phyloP scores from a whole-genome alignment of 148 eudicot species.

The Chenopodium suecicum region DNA sequence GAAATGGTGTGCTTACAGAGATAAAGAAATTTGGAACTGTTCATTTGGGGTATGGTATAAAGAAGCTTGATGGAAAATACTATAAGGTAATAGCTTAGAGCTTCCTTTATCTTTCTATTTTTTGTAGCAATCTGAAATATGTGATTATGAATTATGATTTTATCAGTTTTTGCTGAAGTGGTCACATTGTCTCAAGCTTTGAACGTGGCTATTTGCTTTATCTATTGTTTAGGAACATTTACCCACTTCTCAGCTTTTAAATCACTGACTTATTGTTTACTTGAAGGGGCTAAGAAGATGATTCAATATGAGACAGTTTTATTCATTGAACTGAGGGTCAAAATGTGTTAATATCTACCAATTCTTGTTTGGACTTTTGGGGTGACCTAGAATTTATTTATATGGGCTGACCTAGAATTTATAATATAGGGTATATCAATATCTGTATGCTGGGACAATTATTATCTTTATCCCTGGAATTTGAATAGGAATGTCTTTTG shows the following conservation, averaged over 20 bases:
- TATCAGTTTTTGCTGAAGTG: too few species aligned
- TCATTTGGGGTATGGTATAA: constrained; percentile 91
- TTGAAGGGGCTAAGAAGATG: background rate
- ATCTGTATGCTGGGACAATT: too few species aligned
- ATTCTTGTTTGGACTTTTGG: background rate
- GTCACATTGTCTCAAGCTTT: too few species aligned
- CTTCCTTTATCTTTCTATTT: background rate
- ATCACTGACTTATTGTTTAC: background rate
- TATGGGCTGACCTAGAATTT: background rate
- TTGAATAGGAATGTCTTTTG: too few species aligned
- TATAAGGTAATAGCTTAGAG: constrained; percentile 49
- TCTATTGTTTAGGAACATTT: too few species aligned
- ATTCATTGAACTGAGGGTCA: background rate
- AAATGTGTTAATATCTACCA: too few species aligned
- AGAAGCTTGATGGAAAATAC: constrained; percentile 86
- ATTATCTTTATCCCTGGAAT: too few species aligned
- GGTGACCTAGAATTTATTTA: background rate
- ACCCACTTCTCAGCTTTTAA: too few species aligned
- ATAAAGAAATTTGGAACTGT: constrained; percentile 55
- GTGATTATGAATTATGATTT: too few species aligned
- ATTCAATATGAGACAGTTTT: background rate
- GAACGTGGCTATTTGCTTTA: too few species aligned
- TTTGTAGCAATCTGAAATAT: background rate
- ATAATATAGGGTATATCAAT: too few species aligned
- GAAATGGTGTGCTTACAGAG: constrained; percentile 86